Conservation (phyloP, 805 yeast genomes). For the Monosporozyma servazzii region DNA sequence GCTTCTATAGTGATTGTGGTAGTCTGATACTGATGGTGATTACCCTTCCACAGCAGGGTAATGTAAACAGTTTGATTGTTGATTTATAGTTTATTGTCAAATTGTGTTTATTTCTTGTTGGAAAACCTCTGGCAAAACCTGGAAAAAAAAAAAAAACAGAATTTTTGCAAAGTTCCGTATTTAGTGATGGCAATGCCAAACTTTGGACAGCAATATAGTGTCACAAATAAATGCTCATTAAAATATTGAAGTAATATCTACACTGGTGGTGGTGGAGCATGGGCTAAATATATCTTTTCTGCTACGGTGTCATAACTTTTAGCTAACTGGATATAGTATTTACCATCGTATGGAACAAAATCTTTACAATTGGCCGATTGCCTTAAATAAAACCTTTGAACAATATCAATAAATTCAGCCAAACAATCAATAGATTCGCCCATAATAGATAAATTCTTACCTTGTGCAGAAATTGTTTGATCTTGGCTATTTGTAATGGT, state of each 20-base stretch:
- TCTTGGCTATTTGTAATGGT: constrained; percentile 16
- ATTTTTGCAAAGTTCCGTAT: background rate
- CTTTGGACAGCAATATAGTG: background rate
- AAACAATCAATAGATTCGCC: constrained; percentile 37
- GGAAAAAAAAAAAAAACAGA: background rate
- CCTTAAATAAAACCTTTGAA: constrained; percentile 25
- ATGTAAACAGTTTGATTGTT: background rate
- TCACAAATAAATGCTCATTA: background rate
- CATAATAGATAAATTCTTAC: constrained; percentile 34
- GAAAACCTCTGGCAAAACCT: background rate
- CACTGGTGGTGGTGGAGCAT: constrained; percentile 27
- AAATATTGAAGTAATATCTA: background rate
- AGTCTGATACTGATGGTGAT: constrained; percentile 1
- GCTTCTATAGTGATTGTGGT: background rate
- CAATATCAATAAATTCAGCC: constrained; percentile 27
- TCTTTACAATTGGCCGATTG: constrained; percentile 18
- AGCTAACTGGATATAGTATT: constrained; percentile 17
- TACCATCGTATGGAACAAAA: constrained; percentile 16
- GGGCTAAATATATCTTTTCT: constrained; percentile 25
- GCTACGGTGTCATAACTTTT: constrained; percentile 22
- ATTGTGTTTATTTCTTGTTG: background rate
- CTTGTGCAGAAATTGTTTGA: constrained; percentile 14
- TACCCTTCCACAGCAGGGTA: constrained; percentile 4
- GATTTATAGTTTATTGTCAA: background rate
- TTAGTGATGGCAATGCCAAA: background rate